These are phyloP conservation scores for Nemania bipapillata DNA, from an alignment of 2,329 filamentous ascomycete genomes.

Conservation along the genomic window DNA sequence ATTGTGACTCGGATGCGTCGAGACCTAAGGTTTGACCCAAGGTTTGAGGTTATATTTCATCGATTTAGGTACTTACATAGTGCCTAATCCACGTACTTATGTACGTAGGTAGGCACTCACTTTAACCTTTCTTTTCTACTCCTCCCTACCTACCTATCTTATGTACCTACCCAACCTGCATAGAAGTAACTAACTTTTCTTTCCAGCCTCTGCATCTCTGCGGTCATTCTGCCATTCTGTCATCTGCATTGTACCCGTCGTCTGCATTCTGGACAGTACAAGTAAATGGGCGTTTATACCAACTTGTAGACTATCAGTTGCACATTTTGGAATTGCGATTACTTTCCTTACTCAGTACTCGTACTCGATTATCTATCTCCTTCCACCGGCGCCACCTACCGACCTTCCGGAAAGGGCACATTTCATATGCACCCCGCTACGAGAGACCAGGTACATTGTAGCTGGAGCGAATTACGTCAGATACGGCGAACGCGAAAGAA, in stretches of 20 bases:
- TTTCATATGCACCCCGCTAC: slow-evolving; percentile 2
- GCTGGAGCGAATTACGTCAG: slow-evolving; percentile 13
- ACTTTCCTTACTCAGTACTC: not conserved
- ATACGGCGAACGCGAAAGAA: slow-evolving; percentile 17
- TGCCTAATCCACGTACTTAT: not conserved
- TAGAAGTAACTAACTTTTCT: too few species aligned
- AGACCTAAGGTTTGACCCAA: not conserved
- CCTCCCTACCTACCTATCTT: too few species aligned
- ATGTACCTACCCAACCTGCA: too few species aligned
- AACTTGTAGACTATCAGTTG: too few species aligned
- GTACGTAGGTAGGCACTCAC: not conserved
- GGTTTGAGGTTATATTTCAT: not conserved
- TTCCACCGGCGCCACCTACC: too few species aligned
- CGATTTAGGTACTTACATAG: not conserved
- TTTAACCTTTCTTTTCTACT: not conserved
- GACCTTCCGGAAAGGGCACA: not conserved
- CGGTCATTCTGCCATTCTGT: too few species aligned
- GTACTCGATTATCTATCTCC: too few species aligned
- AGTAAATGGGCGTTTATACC: not conserved
- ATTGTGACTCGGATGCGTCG: slow-evolving; percentile 1
- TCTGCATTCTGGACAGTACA: too few species aligned
- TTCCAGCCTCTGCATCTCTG: too few species aligned
- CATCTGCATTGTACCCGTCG: too few species aligned
- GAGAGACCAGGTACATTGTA: not conserved
- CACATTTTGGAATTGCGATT: too few species aligned